phyloP scores from a whole-genome alignment of 176 grass and related monocot species.

The Hyparrhenia diplandra region DNA sequence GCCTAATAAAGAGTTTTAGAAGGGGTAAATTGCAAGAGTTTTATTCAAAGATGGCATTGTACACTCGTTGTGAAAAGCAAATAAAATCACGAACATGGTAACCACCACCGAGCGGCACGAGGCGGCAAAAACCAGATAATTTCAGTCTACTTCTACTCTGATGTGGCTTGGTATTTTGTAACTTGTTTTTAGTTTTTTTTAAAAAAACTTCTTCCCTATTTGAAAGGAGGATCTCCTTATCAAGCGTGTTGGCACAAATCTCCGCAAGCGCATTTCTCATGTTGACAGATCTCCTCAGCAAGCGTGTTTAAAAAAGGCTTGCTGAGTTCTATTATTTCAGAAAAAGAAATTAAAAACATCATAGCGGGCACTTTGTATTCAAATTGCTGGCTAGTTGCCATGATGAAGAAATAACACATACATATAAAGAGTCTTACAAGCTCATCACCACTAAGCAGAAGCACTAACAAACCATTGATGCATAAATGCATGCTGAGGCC shows the following conservation, averaged over 20 bases:
- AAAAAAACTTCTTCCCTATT: not conserved
- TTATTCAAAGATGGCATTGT: not conserved
- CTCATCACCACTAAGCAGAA: not conserved
- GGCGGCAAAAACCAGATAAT: not conserved
- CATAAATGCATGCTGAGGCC: not conserved
- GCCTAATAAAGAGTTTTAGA: not conserved
- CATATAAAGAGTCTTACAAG: not conserved
- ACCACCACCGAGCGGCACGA: not conserved
- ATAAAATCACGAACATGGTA: not conserved
- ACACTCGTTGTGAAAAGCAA: not conserved
- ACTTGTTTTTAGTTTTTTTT: not conserved
- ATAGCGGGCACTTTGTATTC: not conserved
- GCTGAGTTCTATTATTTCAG: not conserved
- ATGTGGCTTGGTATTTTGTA: not conserved
- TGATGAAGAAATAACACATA: not conserved
- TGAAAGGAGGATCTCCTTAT: too few relatives aligned
- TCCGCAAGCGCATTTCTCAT: too few relatives aligned
- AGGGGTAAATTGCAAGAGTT: not conserved
- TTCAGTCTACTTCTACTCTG: not conserved
- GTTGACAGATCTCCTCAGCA: too few relatives aligned
- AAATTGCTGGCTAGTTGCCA: not conserved
- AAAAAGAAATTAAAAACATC: not conserved
- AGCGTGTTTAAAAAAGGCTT: too few relatives aligned
- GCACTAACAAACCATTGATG: not conserved
- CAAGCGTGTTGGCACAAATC: too few relatives aligned